Evolutionary conservation across 768 basidiomycete genomes (phyloP).

Genomic region (Tylopilus balloui): DNA sequence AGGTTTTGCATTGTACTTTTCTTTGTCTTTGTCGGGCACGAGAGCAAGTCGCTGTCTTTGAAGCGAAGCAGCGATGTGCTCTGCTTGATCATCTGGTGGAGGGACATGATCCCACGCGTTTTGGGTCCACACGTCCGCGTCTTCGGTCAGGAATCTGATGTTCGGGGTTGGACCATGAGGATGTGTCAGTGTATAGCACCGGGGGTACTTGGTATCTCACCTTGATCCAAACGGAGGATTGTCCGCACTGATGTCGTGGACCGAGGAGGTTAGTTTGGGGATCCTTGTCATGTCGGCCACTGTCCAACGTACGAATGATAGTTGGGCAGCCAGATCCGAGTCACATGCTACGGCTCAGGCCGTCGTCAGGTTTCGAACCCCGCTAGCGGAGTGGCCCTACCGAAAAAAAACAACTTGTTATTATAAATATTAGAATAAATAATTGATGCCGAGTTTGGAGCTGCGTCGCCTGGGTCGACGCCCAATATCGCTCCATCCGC

Average conservation of each 20-base stretch:
- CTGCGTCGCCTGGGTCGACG: background rate
- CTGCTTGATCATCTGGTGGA: constrained; percentile 74
- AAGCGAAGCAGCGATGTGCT: constrained; percentile 66
- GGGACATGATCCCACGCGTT: constrained; percentile 93
- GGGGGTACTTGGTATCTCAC: constrained; percentile 31
- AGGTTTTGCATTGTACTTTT: constrained; percentile 68
- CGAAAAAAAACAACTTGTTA: too few relatives aligned
- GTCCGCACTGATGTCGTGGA: constrained; percentile 51
- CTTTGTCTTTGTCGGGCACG: constrained; percentile 68
- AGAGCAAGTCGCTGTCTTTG: constrained; percentile 66
- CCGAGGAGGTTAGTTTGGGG: constrained; percentile 52
- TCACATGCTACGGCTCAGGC: too few relatives aligned
- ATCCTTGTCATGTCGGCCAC: constrained; percentile 16
- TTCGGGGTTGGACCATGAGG: too few relatives aligned
- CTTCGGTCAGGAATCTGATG: constrained; percentile 64
- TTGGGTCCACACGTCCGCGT: constrained; percentile 75
- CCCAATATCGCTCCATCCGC: background rate
- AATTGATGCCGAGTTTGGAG: background rate
- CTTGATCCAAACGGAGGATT: constrained; percentile 72
- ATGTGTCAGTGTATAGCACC: background rate
- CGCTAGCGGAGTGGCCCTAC: too few relatives aligned
- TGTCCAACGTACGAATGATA: too few relatives aligned
- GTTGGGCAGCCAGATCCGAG: too few relatives aligned
- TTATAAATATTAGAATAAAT: background rate
- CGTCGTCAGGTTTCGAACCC: too few relatives aligned